Evolutionary conservation across 1,139 yeast species (phyloP), one percentile per base, ranked within the genome.

Genomic region (Saccharomycopsis crataegensis): DNA sequence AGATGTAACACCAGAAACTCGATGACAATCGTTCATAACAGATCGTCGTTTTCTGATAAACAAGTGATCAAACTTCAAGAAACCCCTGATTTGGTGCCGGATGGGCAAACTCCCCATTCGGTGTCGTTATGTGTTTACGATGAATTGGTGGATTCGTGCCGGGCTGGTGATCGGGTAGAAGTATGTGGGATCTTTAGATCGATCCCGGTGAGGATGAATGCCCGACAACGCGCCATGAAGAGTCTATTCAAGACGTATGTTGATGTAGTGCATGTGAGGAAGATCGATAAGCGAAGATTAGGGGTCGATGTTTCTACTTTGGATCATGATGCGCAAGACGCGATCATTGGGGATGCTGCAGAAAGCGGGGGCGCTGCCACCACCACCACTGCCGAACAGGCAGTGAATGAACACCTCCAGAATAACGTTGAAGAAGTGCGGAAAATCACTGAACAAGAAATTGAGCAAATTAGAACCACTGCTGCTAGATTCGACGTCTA

Each of bases 71-170:
- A 89, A 64, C 73, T 93, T 48, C 99, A 93, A 69, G 99, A 93
- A 68, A 93, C 99, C 0, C 99, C 99, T 0, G 99, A 93, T 68
- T 76, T 83, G 59, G 96, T 93, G n/a, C 99, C 99, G 2, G 99
- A 89, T 70, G 99, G 99, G 22, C 99, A 93, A 69, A 93, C 99
- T 3, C 99, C 99, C 2, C 99, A 93, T 67, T 85, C 97, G 11
- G 89, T 93, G 54, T 89, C 96, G 11, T 74, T 93, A 41, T 90
- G 97, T 73, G 96, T 89, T 3, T 93, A 93, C 65, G 99, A 94
- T 68, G 99, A 94, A 66, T 75, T 93, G 59, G 99, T 93, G 1
- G 99, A 93, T 67, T 77, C 87, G 53, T 86, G 96, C 65, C 80
- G 96, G 64, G 98, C 99, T 14, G 99, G 99, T 75, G 99, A 93